Percentiles rank a stretch among this genome's conserved stretches.
phyloP scores from a whole-genome alignment of 2,329 filamentous ascomycete species.

The Cladosporium sp. region DNA sequence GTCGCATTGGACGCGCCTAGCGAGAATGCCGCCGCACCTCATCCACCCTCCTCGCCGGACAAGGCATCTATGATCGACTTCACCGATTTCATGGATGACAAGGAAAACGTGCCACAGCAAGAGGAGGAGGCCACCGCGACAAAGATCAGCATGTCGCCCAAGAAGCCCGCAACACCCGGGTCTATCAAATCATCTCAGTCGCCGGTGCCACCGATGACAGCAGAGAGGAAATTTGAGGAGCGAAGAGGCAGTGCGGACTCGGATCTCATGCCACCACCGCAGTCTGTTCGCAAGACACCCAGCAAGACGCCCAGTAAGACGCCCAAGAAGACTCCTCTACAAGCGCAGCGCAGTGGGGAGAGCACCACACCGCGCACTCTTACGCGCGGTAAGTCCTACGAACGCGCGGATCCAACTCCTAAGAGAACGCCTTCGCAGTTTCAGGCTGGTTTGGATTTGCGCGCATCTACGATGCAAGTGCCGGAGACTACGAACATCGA shows the following conservation, averaged over 20 bases:
- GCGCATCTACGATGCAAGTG: constrained; percentile 18
- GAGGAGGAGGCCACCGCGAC: constrained; percentile 17
- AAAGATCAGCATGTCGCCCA: constrained; percentile 22
- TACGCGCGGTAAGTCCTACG: constrained; percentile 20
- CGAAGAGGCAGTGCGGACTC: constrained; percentile 25
- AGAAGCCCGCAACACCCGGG: constrained; percentile 22
- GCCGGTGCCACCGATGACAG: neutral
- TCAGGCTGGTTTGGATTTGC: constrained; percentile 24
- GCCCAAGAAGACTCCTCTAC: constrained; percentile 28
- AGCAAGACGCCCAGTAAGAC: constrained; percentile 27
- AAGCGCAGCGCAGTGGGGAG: constrained; percentile 20
- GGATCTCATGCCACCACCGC: constrained; percentile 29
- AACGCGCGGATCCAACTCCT: constrained; percentile 15
- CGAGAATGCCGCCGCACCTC: constrained; percentile 16
- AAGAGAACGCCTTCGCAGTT: constrained; percentile 18
- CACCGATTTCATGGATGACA: constrained; percentile 23
- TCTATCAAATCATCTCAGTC: constrained; percentile 14
- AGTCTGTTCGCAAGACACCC: constrained; percentile 23
- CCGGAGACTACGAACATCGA: constrained; percentile 45
- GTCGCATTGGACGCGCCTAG: constrained; percentile 2
- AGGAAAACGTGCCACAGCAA: constrained; percentile 29
- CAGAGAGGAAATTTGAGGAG: constrained; percentile 12
- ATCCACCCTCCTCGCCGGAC: constrained; percentile 19
- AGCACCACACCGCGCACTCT: constrained; percentile 24
- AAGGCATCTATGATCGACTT: constrained; percentile 11